A percentile compares a stretch with the other conserved stretches of the same genome.
Evolutionary conservation across 192 early-diverging fungal species (phyloP).

Genomic region (Paraglomus occultum): DNA sequence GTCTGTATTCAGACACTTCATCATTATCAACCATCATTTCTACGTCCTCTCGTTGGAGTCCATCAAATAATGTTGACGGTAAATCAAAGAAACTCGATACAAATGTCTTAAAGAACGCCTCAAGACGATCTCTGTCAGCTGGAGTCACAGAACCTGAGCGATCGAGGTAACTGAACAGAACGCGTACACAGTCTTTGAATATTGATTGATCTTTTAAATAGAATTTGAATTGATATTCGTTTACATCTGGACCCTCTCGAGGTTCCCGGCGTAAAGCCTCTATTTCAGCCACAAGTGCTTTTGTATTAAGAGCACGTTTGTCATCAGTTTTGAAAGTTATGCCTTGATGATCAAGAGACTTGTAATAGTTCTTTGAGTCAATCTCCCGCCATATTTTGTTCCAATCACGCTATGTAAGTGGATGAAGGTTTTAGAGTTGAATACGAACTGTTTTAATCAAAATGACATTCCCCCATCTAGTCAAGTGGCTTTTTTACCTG

Average conservation of each 20-base stretch:
- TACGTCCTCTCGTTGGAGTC: slow-evolving; percentile 50
- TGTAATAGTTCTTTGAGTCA: slow-evolving; percentile 92
- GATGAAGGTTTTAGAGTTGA: not conserved
- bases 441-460: not conserved
- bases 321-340: slow-evolving; percentile 87
- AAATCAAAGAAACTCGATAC: slow-evolving; percentile 66
- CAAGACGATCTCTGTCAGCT: slow-evolving; percentile 72
- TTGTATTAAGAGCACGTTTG: slow-evolving; percentile 74
- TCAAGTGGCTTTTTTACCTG: slow-evolving; percentile 47
- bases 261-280: slow-evolving; percentile 78
- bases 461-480: not conserved
- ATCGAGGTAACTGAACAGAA: slow-evolving; percentile 76
- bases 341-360: slow-evolving; percentile 93
- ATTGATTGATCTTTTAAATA: slow-evolving; percentile 68
- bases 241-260: slow-evolving; percentile 30
- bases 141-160: slow-evolving; percentile 46
- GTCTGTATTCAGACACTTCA: slow-evolving; percentile 38
- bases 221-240: slow-evolving; percentile 80
- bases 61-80: slow-evolving; percentile 36
- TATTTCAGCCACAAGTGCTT: slow-evolving; percentile 81
- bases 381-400: slow-evolving; percentile 97
- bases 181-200: slow-evolving; percentile 74
- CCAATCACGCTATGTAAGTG: slow-evolving; percentile 75
- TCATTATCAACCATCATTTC: slow-evolving; percentile 50
- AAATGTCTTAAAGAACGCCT: slow-evolving; percentile 73